Conservation (phyloP, 345 rosid genomes). For the Populus simonii region DNA sequence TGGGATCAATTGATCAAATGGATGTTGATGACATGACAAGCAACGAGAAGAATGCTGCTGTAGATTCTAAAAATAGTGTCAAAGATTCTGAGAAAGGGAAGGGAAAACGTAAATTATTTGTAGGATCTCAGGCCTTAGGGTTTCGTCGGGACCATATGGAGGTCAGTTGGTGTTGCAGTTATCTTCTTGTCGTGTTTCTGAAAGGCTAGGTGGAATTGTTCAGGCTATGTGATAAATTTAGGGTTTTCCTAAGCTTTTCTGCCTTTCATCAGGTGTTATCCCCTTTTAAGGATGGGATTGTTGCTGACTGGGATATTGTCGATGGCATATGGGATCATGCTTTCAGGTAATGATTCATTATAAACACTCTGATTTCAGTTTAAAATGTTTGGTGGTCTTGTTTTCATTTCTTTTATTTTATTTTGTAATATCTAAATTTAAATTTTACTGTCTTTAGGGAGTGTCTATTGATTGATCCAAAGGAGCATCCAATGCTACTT, state of each 20-base stretch:
- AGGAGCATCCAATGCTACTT: conserved; percentile 92
- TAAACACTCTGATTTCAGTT: background rate
- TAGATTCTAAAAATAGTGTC: conserved; percentile 52
- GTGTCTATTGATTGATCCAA: conserved; percentile 80
- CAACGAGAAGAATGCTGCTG: conserved; percentile 39
- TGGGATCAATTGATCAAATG: conserved; percentile 90
- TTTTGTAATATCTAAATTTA: background rate
- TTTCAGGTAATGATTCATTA: conserved; percentile 48
- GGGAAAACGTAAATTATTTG: conserved; percentile 73
- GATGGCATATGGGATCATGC: conserved; percentile 99
- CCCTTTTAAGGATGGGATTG: conserved; percentile 86
- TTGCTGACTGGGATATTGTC: conserved; percentile 92
- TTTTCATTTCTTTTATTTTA: background rate
- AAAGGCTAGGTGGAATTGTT: background rate
- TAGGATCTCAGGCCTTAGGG: conserved; percentile 86
- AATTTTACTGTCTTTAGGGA: conserved; percentile 41
- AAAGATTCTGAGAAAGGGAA: conserved; percentile 57
- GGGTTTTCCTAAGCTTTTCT: conserved; percentile 6
- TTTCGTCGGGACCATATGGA: conserved; percentile 94
- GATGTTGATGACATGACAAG: conserved; percentile 61
- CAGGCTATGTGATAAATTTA: background rate
- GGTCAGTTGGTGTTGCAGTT: conserved; percentile 41
- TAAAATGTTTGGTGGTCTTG: background rate
- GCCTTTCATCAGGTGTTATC: conserved; percentile 58
- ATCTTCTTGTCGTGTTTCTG: background rate